Evolutionary conservation across 495 filamentous ascomycete species (phyloP).

Genomic region (Penicillium desertorum): DNA sequence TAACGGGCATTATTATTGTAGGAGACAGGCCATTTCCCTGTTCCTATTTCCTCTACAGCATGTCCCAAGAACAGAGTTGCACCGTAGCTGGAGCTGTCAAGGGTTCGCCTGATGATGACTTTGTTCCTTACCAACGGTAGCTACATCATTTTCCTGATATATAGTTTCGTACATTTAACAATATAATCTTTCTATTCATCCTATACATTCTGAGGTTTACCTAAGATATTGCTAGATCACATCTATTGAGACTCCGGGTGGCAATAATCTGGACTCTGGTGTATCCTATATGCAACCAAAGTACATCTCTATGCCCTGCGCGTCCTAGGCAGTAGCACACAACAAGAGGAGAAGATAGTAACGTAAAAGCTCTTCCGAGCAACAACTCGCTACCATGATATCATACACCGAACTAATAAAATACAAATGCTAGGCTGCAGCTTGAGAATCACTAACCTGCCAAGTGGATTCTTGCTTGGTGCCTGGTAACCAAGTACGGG

Average conservation of each 20-base stretch:
- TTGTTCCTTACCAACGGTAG: conserved; percentile 63
- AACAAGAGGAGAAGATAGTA: neutral
- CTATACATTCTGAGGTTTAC: neutral
- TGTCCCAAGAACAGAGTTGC: conserved; percentile 59
- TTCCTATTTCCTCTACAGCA: conserved; percentile 63
- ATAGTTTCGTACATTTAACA: neutral
- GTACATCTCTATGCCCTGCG: neutral
- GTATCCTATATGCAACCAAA: neutral
- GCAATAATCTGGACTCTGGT: neutral
- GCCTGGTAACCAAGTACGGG: conserved; percentile 64
- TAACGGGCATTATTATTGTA: conserved; percentile 84
- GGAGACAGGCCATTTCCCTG: conserved; percentile 52
- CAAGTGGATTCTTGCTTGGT: conserved; percentile 82
- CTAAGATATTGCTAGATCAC: neutral
- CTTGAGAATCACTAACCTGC: conserved; percentile 53
- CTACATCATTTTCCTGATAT: conserved; percentile 44
- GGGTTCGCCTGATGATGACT: conserved; percentile 51
- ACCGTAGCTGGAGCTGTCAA: conserved; percentile 67
- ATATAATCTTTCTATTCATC: neutral
- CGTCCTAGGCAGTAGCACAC: neutral
- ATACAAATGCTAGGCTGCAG: conserved; percentile 20
- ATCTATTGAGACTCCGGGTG: neutral
- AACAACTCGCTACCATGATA: conserved; percentile 18
- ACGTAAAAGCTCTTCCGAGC: neutral
- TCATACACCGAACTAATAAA: conserved; percentile 16